Evolutionary conservation across 352 stramenopile species (phyloP), one percentile per base, ranked within the genome.

Genomic region (Globisporangium uncinulatum): DNA sequence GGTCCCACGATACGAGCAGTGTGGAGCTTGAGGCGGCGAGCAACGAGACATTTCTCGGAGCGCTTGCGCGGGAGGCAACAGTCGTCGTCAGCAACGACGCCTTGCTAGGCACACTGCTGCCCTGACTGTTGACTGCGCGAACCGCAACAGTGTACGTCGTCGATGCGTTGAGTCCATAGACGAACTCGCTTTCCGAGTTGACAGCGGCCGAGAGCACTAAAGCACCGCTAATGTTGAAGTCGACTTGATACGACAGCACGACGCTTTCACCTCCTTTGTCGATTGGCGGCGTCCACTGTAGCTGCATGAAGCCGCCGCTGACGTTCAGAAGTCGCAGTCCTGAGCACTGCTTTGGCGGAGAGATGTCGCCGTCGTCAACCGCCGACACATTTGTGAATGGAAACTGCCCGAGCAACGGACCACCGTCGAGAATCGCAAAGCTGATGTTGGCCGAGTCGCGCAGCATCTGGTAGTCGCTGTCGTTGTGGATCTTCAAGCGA

Each of bases 301-400:
- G 44, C 2, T 53, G 20, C 24, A 90, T 39, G 1, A 65, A 69
- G 7, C 76, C 77, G 21, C 80, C 78, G 1, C 76, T 81, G 10
- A 57, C 52, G 6, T 46, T 46, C 1, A 67, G 17, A 8, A 69
- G 36, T 1, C 46, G 57, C 32, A 86, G 42, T 44, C 47, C 62
- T 8, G 62, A 71, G 42, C 70, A 78, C 10, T 71, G 53, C 13
- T 85, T 79, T 4, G 78, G 71, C 3, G 65, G 46, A 1, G 78
- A 88, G 8, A 85, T 55, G 49, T 88, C 78, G 6, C 71, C 75
- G 32, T 88, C 64, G 29, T 88, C 78, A 11, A 73, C 24, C 1
- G 74, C 73, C 7, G 67, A 82, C 36, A 88, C 1, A 9, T 73
- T 80, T 0, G 54, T 37, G 3, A 49, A 54, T 1, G 44, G 13